Base-by-base conservation (phyloP, 2,329 filamentous ascomycete genomes). In the Phyllosticta paracitricarpa region DNA sequence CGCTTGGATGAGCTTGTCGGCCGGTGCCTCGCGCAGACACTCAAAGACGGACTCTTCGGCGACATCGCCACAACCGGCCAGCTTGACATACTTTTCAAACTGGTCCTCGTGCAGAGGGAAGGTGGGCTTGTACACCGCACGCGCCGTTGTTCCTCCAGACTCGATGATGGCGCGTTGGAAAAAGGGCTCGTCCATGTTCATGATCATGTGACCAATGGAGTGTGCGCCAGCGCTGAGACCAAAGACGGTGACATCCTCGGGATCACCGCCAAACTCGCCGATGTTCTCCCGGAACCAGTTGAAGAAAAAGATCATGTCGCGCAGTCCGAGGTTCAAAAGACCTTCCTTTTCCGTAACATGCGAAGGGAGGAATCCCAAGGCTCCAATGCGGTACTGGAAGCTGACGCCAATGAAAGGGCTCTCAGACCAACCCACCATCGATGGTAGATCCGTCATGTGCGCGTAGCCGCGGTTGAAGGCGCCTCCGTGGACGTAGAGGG, bases 161-260 rank as follows among this genome's bases (percentile, higher is more conserved):
- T 80, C 77, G 3, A 80, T 72, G 25, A 80, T 72, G 2, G 73
- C 78, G 53, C 76, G 73, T 61, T 79, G 76, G 62, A 80, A 81
- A 8, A 79, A 68, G 1, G 70, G 68, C 24, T 75, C 69, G 24
- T 76, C 71, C 51, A 75, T 69, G 63, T 79, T 73, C 67, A 88
- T 82, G 17, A 89, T 72, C 65, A 89, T 86, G 67, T 90, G 87
- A 2, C 86, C 87, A 65, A 88, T 81, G 82, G 66, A 67, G 19
- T 66, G 65, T 19, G 66, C 66, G 26, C 67, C 67, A 4, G 67
- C 67, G n/a, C 66, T 68, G 17, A 67, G 64, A 9, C 67, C 67
- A 48, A 66, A 63, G 0, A 68, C 66, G 10, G 67, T 68, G 24
- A 69, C 65, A 9, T 65, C 62, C 7, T 67, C 63, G 3, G 64